phyloP scores from a whole-genome alignment of 768 basidiomycete genomes.

The Boletus insuetus region DNA sequence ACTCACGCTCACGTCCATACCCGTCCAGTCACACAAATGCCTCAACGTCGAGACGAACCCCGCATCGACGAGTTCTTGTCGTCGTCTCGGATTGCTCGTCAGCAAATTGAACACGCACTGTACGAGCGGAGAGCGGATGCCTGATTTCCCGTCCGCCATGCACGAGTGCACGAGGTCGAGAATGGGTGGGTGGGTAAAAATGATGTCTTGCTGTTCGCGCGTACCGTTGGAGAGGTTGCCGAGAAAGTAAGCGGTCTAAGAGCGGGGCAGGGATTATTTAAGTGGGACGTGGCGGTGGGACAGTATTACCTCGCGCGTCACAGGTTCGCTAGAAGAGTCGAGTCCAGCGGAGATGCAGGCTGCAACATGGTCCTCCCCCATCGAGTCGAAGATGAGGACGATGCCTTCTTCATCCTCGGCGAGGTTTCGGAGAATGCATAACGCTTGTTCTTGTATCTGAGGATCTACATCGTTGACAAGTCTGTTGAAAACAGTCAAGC shows the following conservation, averaged over 20 bases:
- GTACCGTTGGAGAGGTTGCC: constrained; percentile 69
- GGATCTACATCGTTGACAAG: constrained; percentile 51
- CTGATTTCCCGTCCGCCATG: constrained; percentile 57
- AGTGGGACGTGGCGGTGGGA: not conserved
- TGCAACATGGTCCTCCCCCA: constrained; percentile 48
- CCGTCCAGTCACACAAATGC: constrained; percentile 42
- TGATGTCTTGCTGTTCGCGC: constrained; percentile 45
- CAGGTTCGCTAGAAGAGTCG: constrained; percentile 49
- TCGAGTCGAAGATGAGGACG: constrained; percentile 52
- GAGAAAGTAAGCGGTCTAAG: constrained; percentile 55
- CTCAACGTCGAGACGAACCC: constrained; percentile 45
- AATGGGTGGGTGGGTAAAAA: constrained; percentile 51
- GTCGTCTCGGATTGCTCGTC: constrained; percentile 35
- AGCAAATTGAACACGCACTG: constrained; percentile 59
- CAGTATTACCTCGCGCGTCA: constrained; percentile 46
- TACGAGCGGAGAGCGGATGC: constrained; percentile 59
- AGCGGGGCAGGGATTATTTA: not conserved
- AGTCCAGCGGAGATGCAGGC: constrained; percentile 47
- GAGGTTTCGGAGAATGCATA: constrained; percentile 64
- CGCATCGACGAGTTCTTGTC: constrained; percentile 40
- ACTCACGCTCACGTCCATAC: constrained; percentile 23
- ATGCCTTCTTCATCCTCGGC: constrained; percentile 66
- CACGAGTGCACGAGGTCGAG: constrained; percentile 53
- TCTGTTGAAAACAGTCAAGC: constrained; percentile 31
- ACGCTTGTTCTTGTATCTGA: constrained; percentile 67